These are phyloP conservation scores for Colletotrichum spinosum DNA, from an alignment of 2,329 filamentous ascomycete species.

Conservation along the genomic window DNA sequence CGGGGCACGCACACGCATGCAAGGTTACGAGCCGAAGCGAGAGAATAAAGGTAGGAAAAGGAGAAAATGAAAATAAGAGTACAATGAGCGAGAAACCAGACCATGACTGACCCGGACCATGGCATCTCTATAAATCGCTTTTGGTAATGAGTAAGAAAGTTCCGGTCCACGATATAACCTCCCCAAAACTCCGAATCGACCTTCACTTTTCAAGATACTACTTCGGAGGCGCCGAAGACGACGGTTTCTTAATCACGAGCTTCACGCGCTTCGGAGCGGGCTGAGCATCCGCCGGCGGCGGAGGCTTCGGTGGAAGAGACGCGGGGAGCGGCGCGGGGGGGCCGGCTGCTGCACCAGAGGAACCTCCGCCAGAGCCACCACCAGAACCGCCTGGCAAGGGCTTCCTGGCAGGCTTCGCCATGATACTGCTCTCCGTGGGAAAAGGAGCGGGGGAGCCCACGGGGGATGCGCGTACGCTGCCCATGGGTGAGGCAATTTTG, in stretches of 20 bases:
- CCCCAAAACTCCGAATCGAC: not conserved
- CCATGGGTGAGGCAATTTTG: constrained; percentile 15
- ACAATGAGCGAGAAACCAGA: no score
- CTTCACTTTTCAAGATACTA: not conserved
- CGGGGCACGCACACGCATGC: no score
- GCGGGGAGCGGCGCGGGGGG: constrained; percentile 17
- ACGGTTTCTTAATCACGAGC: constrained; percentile 38
- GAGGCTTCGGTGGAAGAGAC: constrained; percentile 26
- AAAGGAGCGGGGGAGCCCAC: constrained; percentile 43
- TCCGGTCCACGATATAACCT: not conserved
- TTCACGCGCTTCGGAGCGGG: constrained; percentile 37
- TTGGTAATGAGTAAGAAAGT: not conserved
- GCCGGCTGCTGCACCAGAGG: constrained; percentile 20
- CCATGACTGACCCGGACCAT: no score
- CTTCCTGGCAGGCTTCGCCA: constrained; percentile 49
- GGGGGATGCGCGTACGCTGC: constrained; percentile 41
- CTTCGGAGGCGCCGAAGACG: constrained; percentile 13
- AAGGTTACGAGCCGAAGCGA: no score
- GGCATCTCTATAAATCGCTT: no score
- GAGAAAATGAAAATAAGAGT: no score
- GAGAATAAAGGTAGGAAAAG: no score
- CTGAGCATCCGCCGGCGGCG: constrained; percentile 25
- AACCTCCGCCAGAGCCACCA: constrained; percentile 16
- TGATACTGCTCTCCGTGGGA: constrained; percentile 42
- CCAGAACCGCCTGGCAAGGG: constrained; percentile 43